A percentile compares a stretch with the other conserved stretches of the same genome.
phyloP scores from a whole-genome alignment of 345 rosid species.

The Lenwebbia sp. region DNA sequence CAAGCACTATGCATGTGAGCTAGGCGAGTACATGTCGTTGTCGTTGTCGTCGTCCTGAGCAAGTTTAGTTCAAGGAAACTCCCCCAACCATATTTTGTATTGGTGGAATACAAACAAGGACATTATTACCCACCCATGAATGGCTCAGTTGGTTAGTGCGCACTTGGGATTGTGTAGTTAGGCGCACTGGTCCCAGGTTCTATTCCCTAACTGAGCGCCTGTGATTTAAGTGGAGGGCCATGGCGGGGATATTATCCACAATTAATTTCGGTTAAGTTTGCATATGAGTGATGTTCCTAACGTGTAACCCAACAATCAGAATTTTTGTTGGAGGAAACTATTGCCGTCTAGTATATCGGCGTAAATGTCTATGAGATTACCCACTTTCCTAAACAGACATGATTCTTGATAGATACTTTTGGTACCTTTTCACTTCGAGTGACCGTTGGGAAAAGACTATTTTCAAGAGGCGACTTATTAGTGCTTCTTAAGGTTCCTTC shows the following conservation, averaged over 20 bases:
- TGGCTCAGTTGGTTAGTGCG: too few species aligned
- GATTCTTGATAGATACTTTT: neutral
- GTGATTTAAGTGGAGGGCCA: too few species aligned
- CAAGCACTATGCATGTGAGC: neutral
- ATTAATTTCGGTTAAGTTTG: neutral
- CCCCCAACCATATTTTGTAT: accelerated
- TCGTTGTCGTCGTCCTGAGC: neutral
- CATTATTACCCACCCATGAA: too few species aligned
- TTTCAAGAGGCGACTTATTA: neutral
- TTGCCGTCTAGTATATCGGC: neutral
- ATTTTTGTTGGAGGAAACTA: neutral
- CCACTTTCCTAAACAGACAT: neutral
- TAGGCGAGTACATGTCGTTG: accelerated
- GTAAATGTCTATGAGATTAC: neutral
- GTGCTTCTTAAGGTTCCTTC: neutral
- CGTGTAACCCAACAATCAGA: neutral
- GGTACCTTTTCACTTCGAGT: neutral
- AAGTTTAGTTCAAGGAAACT: neutral
- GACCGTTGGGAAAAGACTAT: neutral
- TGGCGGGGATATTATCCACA: too few species aligned
- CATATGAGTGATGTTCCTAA: accelerated
- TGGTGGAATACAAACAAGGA: neutral
- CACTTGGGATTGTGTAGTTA: too few species aligned
- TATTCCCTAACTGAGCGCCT: too few species aligned
- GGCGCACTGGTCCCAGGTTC: too few species aligned